Percentiles rank a stretch among this genome's conserved stretches.
These are phyloP conservation scores for Metroxylon sagu DNA, from an alignment of 176 grass and related monocot genomes.

Conservation along the genomic window DNA sequence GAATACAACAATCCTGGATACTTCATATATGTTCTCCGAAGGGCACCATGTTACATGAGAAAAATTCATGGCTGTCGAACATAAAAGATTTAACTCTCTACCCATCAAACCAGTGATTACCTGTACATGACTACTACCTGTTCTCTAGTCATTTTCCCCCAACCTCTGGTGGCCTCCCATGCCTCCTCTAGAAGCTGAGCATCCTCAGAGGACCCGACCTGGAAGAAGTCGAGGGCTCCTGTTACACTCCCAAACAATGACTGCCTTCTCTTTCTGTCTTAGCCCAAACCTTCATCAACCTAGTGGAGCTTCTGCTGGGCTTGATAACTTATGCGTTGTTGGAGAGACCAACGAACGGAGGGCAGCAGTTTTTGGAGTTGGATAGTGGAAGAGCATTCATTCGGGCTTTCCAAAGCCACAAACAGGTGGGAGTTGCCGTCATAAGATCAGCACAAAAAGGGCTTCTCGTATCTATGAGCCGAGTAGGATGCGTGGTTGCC, in stretches of 20 bases:
- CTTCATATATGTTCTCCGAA: constrained; percentile 25
- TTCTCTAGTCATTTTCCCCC: constrained; percentile 70
- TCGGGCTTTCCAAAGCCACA: no score
- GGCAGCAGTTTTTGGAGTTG: constrained; percentile 36
- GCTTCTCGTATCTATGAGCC: no score
- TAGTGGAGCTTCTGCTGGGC: not conserved
- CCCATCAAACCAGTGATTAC: no score
- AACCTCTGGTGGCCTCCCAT: constrained; percentile 51
- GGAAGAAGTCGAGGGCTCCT: constrained; percentile 82
- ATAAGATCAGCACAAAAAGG: no score
- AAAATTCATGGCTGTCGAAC: not conserved
- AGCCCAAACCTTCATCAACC: constrained; percentile 34
- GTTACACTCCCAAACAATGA: constrained; percentile 76
- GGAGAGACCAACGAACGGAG: constrained; percentile 26
- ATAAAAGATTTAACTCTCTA: no score
- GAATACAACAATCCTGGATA: no score
- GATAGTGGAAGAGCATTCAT: constrained; percentile 54
- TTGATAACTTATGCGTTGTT: constrained; percentile 14
- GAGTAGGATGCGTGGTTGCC: no score
- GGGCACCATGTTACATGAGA: constrained; percentile 57
- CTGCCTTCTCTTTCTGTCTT: constrained; percentile 49
- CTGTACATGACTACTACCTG: constrained; percentile 30
- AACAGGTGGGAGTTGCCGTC: no score
- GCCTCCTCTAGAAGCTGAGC: constrained; percentile 82
- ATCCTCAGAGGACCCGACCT: constrained; percentile 75